A percentile compares a stretch with the other conserved stretches of the same genome.
phyloP scores from a whole-genome alignment of 2,329 filamentous ascomycete genomes.

The Clonostachys rosea region DNA sequence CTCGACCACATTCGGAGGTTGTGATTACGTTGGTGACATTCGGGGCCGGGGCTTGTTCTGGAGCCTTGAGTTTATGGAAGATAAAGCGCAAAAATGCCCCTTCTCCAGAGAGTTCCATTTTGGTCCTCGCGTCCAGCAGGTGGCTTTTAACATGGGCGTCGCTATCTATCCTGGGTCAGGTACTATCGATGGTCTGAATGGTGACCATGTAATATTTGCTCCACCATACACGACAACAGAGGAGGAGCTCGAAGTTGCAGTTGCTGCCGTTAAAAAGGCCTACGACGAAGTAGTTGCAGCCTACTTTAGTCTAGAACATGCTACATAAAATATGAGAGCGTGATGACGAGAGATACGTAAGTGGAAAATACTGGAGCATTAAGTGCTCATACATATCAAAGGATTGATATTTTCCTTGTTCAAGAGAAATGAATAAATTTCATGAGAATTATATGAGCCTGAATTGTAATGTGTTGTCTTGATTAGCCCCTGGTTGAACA shows the following conservation, averaged over 20 bases:
- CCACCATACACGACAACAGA: conserved; percentile 62
- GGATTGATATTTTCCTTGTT: too few relatives aligned
- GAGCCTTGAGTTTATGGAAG: conserved; percentile 39
- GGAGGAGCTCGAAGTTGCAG: conserved; percentile 9
- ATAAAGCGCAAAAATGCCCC: conserved; percentile 24
- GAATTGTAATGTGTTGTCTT: too few relatives aligned
- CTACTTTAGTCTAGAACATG: too few relatives aligned
- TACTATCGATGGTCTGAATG: conserved; percentile 51
- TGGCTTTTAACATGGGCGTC: conserved; percentile 21
- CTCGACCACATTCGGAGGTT: not conserved
- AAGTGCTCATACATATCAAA: too few relatives aligned
- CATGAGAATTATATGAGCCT: too few relatives aligned
- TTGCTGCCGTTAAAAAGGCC: too few relatives aligned
- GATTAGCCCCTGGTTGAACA: too few relatives aligned
- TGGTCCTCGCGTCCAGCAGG: conserved; percentile 15
- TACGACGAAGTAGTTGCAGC: too few relatives aligned
- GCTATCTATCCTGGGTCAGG: conserved; percentile 60
- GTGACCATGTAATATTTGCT: conserved; percentile 67
- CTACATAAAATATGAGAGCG: too few relatives aligned
- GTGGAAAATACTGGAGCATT: too few relatives aligned
- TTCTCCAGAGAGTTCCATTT: conserved; percentile 21
- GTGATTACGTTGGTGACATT: conserved; percentile 25
- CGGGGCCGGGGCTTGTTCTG: conserved; percentile 38
- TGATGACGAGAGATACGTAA: too few relatives aligned
- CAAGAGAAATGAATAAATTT: too few relatives aligned